These are phyloP conservation scores for Penicillium cosmopolitanum DNA, from an alignment of 495 filamentous ascomycete genomes.

Conservation along the genomic window DNA sequence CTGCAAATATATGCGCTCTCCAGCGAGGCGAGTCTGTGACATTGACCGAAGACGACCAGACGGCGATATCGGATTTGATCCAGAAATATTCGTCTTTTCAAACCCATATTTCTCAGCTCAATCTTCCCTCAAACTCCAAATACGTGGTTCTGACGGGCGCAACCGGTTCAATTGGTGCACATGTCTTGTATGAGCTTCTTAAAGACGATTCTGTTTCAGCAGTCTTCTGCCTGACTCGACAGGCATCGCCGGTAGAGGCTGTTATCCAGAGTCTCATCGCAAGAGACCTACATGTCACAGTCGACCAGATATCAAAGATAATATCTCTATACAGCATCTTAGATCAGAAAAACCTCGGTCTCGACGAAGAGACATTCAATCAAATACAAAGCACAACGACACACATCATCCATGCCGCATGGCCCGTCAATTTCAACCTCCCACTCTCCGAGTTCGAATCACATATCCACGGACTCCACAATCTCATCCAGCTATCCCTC, in stretches of 20 bases:
- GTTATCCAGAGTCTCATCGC: conserved; percentile 36
- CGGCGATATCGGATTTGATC: conserved; percentile 49
- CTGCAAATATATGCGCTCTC: conserved; percentile 46
- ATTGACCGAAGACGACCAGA: conserved; percentile 31
- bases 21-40: conserved; percentile 34
- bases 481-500: conserved; percentile 59
- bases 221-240: conserved; percentile 59
- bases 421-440: conserved; percentile 63
- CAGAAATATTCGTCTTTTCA: conserved; percentile 53
- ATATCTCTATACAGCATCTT: conserved; percentile 43
- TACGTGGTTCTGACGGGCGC: conserved; percentile 61
- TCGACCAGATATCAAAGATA: conserved; percentile 39
- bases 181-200: conserved; percentile 53
- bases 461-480: conserved; percentile 53
- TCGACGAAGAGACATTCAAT: conserved; percentile 35
- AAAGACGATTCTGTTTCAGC: conserved; percentile 43
- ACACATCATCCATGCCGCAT: conserved; percentile 59
- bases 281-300: conserved; percentile 33
- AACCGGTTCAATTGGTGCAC: conserved; percentile 61
- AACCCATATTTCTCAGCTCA: conserved; percentile 34
- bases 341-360: conserved; percentile 45
- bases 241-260: conserved; percentile 29
- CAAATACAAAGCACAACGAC: conserved; percentile 46
- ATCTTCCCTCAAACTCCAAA: conserved; percentile 9
- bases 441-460: conserved; percentile 41